Conservation (phyloP, 345 rosid species). For the rapeseed (Brassica napus) region Da-Ae NC_063447.1:40397001-40397500, state of each 20-base stretch:
- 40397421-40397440: slow-evolving; percentile 61
- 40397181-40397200: slow-evolving; percentile 23
- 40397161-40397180: not conserved
- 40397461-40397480: not conserved
- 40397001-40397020: not conserved
- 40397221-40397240: slow-evolving; percentile 32
- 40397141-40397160: not conserved
- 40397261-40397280: slow-evolving; percentile 61
- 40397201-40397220: slow-evolving; percentile 38
- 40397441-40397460: not conserved
- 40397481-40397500: not conserved
- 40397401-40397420: slow-evolving; percentile 34
- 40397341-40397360: slow-evolving; percentile 55
- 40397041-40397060: not conserved
- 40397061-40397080: not conserved
- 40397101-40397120: not conserved
- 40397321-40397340: slow-evolving; percentile 51
- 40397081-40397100: not conserved
- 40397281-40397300: slow-evolving; percentile 51
- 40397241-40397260: slow-evolving; percentile 43
- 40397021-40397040: not conserved
- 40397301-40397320: slow-evolving; percentile 47
- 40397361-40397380: slow-evolving; percentile 44
- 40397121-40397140: not conserved
- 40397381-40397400: slow-evolving; percentile 48